Base-by-base conservation (phyloP, 345 rosid species). In the Eucalyptus pumila region DNA sequence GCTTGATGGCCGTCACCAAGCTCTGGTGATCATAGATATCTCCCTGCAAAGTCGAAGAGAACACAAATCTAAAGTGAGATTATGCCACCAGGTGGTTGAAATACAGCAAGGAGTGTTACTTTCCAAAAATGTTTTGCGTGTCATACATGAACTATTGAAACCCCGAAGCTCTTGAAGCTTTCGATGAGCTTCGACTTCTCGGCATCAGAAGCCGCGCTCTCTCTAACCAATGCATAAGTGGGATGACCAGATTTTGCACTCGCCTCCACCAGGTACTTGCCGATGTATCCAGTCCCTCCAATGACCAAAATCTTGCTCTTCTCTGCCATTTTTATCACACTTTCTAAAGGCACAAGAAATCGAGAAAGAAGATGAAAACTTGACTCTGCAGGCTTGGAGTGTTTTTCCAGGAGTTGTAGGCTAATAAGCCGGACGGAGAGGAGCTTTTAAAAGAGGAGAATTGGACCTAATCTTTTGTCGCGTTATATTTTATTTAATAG, bases 221-320 rank as follows among this genome's bases (percentile, higher is more conserved):
- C 90, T 89, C 94, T 90, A 51, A 94, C 90, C 89, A 93, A 34
- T 86, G 91, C 95, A 85, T 88, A 93, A 37, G 95, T 72, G 45
- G 83, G 83, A 23, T 72, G 83, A 37, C 45, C 83, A 24, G 83
- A 45, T 72, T 11, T 72, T 11, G 83, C 45, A 11, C 83, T 72
- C 24, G 83, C 83, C 83, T 10, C 83, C 83, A 37, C 83, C 83
- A 72, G 45, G 83, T 72, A 4, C 81, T 72, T 72, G 81, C 45
- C 83, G 1, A 72, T 72, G 83, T 72, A 19, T 72, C 83, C 83
- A 5, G 83, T 72, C 45, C 45, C 83, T 19, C 83, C 83, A 72
- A 37, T 37, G 83, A 72, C 83, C 83, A 72, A 10, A 37, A 37
- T 21, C 83, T 72, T 72, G 83, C 83, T 37, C 83, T 21, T 19